Conservation (phyloP, 2,329 filamentous ascomycete genomes). For the Phaeosphaeriaceae sp. region DNA sequence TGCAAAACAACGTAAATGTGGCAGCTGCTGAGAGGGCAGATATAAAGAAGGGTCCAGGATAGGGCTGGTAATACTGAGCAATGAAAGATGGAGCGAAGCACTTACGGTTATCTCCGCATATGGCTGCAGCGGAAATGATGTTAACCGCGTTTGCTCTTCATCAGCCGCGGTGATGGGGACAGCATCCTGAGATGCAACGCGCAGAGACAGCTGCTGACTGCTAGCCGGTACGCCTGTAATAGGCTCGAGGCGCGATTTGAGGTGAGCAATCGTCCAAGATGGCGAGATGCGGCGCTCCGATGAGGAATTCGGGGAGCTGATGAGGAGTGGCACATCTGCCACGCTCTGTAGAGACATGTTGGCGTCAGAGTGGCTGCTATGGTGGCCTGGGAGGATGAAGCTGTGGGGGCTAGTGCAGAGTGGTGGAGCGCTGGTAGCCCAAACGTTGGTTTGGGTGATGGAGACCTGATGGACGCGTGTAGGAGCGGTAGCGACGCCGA, state of each 20-base stretch:
- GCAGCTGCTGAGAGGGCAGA: constrained; percentile 38
- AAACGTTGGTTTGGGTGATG: constrained; percentile 12
- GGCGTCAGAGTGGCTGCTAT: constrained; percentile 8
- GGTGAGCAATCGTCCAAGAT: constrained; percentile 83
- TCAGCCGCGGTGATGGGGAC: constrained; percentile 72
- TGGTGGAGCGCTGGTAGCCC: constrained; percentile 14
- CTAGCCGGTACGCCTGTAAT: constrained; percentile 89
- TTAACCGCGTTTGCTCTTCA: constrained; percentile 73
- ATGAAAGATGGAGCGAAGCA: constrained; percentile 39
- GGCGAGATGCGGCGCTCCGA: constrained; percentile 92
- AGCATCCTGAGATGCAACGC: constrained; percentile 66
- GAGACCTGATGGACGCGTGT: constrained; percentile 2
- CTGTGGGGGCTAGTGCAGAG: constrained; percentile 17
- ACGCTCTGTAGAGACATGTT: constrained; percentile 54
- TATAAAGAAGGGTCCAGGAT: constrained; percentile 10
- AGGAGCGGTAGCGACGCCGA: constrained; percentile 9
- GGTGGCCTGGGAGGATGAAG: neutral
- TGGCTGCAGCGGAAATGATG: constrained; percentile 70
- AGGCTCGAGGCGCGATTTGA: constrained; percentile 88
- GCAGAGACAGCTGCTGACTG: constrained; percentile 77
- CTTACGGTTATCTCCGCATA: constrained; percentile 84
- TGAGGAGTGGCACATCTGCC: constrained; percentile 76
- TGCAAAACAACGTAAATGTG: constrained; percentile 33
- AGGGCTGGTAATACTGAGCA: constrained; percentile 23
- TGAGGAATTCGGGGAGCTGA: constrained; percentile 76